Conservation (phyloP, 208 protist species). For the Trypanosoma platydactyli region DNA sequence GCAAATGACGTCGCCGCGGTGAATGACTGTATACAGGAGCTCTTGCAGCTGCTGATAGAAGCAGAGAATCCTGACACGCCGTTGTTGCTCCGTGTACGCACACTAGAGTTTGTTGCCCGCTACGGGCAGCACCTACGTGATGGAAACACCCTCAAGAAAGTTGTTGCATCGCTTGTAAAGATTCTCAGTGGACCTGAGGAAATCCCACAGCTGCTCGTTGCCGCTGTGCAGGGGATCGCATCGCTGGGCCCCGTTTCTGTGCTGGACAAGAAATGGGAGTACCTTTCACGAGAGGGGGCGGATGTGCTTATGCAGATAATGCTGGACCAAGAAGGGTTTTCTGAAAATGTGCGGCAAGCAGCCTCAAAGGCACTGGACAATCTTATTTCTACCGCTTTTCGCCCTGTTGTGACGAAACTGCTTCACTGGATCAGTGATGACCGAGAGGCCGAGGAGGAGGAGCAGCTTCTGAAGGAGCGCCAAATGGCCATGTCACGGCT, state of each 20-base stretch:
- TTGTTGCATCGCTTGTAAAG: conserved; percentile 78
- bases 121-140: conserved; percentile 65
- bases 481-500: conserved; percentile 67
- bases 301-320: conserved; percentile 90
- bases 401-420: conserved; percentile 79
- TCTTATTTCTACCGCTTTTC: conserved; percentile 70
- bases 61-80: conserved; percentile 62
- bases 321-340: conserved; percentile 78
- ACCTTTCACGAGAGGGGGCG: conserved; percentile 79
- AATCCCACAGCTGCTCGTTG: conserved; percentile 72
- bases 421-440: conserved; percentile 87
- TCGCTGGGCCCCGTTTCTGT: conserved; percentile 76
- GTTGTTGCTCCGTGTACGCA: conserved; percentile 73
- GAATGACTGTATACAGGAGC: conserved; percentile 50
- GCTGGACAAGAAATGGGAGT: conserved; percentile 80
- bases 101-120: conserved; percentile 69
- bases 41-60: conserved; percentile 58
- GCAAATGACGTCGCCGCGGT: conserved; percentile 47
- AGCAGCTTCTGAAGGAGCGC: conserved; percentile 78
- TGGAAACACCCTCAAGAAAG: conserved; percentile 67
- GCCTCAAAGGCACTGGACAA: conserved; percentile 72
- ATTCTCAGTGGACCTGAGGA: conserved; percentile 75
- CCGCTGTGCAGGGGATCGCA: conserved; percentile 75
- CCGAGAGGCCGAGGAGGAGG: conserved; percentile 79
- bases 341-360: conserved; percentile 57